Percentiles rank a stretch among this genome's conserved stretches.
Conservation (phyloP, 1,284 basidiomycete species). For the Hypsizygus ulmarius region DNA sequence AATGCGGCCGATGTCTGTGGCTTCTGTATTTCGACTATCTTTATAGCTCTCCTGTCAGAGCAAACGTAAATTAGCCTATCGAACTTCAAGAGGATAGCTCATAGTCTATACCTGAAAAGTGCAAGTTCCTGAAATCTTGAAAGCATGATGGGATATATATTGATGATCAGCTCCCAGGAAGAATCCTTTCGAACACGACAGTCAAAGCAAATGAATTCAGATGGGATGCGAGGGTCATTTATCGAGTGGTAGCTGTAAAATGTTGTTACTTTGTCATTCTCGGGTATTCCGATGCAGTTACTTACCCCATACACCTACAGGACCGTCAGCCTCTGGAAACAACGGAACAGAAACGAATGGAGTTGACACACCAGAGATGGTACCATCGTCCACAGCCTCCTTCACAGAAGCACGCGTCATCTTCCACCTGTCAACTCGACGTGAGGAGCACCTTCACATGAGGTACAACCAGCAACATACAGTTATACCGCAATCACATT, state of each 20-base stretch:
- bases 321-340: not conserved
- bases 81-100: slow-evolving; percentile 5
- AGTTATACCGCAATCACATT: slow-evolving; percentile 65
- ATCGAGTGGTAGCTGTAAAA: slow-evolving; percentile 56
- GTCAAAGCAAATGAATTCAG: slow-evolving; percentile 63
- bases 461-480: slow-evolving; percentile 46
- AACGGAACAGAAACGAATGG: not conserved
- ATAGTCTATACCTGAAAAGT: slow-evolving; percentile 57
- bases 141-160: slow-evolving; percentile 57
- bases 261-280: not conserved
- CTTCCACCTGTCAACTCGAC: slow-evolving; percentile 37
- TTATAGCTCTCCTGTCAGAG: slow-evolving; percentile 63
- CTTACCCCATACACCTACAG: slow-evolving; percentile 75
- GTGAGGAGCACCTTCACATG: too few relatives aligned
- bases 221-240: slow-evolving; percentile 54
- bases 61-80: not conserved
- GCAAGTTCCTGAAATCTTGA: slow-evolving; percentile 64
- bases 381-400: slow-evolving; percentile 68
- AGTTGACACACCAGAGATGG: slow-evolving; percentile 60
- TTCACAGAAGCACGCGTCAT: slow-evolving; percentile 58
- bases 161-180: slow-evolving; percentile 65
- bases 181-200: slow-evolving; percentile 63
- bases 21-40: slow-evolving; percentile 55
- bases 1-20: slow-evolving; percentile 53
- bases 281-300: slow-evolving; percentile 1